Percentiles rank a stretch among this genome's conserved stretches.
Conservation (phyloP, 2,329 filamentous ascomycete genomes). For the Hypoxylon sp. region DNA sequence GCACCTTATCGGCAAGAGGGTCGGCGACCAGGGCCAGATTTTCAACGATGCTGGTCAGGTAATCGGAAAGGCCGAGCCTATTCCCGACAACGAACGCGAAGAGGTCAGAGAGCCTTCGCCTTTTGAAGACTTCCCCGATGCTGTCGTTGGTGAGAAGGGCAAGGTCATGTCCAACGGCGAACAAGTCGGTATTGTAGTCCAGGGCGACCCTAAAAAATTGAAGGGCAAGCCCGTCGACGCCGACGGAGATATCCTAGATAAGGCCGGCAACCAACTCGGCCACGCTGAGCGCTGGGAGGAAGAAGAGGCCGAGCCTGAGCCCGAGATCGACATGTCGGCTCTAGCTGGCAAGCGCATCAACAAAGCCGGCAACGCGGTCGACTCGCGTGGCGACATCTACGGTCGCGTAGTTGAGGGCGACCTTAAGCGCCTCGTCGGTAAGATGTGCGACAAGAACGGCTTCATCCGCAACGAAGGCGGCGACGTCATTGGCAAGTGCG, state of each 20-base stretch:
- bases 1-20: constrained; percentile 71
- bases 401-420: constrained; percentile 77
- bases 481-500: constrained; percentile 74
- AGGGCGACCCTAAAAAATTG: constrained; percentile 73
- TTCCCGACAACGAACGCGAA: constrained; percentile 66
- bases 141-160: constrained; percentile 65
- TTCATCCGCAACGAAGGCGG: constrained; percentile 80
- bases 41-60: constrained; percentile 77
- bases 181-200: constrained; percentile 70
- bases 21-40: constrained; percentile 75
- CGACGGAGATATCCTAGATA: constrained; percentile 76
- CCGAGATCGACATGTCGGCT: constrained; percentile 67
- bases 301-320: constrained; percentile 61
- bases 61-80: constrained; percentile 74
- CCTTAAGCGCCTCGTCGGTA: constrained; percentile 70
- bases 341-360: constrained; percentile 78
- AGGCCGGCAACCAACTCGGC: constrained; percentile 74
- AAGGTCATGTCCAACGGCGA: constrained; percentile 63
- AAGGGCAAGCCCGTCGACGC: constrained; percentile 74
- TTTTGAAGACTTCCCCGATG: constrained; percentile 69
- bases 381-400: constrained; percentile 65
- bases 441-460: constrained; percentile 78
- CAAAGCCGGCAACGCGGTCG: constrained; percentile 74
- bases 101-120: constrained; percentile 61
- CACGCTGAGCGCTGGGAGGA: constrained; percentile 76